Base-by-base conservation (phyloP, 192 early-diverging fungal genomes). In the Entomortierella beljakovae region DNA sequence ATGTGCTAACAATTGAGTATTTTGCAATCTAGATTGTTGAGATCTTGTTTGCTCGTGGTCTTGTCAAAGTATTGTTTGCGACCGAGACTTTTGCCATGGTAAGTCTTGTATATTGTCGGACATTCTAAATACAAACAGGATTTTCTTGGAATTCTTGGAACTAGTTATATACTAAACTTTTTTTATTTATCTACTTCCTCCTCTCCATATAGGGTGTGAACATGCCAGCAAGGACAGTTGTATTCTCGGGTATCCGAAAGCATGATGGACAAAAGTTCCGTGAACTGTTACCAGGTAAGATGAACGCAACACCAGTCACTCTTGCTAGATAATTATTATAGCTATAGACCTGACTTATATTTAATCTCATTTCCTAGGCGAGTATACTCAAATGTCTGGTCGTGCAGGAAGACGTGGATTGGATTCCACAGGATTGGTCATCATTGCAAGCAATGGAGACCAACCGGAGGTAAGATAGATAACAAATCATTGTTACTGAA, bases 71-170 rank as follows among this genome's bases (percentile, higher is more conserved):
- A 2, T 81, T 99, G 68, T 98, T 97, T 89, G 98, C 98, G 0
- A 99, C 98, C 3, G 98, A 99, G 81, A 99, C 98, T 11, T 99
- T 99, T 88, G 95, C 98, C 6, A 99, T 99, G 97, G 87, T 88
- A 65, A 53, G 52, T 20, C 32, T 20, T 33, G 57, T 35, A 11
- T 35, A 22, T n/a, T 57, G 31, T 57, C 13, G 26, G 20, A 28
- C 9, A 29, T 61, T 57, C 32, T 43, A 11, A 49, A 34, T 25
- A 7, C 6, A 18, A 51, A n/a, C 49, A 15, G 23, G 7, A 51
- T 51, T 51, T 6, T 51, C 7, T 15, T 15, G 6, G 23, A 4
- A 18, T 40, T 40, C 6, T 9, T 9, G 37, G 13, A 40, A 40
- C 13, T 40, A 6, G 13, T 9, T 9, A 13, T 13, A 9, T 9